Evolutionary conservation across 441 rosid species (phyloP), one percentile per base, ranked within the genome.

Genomic region (Gossypium aridum): DNA sequence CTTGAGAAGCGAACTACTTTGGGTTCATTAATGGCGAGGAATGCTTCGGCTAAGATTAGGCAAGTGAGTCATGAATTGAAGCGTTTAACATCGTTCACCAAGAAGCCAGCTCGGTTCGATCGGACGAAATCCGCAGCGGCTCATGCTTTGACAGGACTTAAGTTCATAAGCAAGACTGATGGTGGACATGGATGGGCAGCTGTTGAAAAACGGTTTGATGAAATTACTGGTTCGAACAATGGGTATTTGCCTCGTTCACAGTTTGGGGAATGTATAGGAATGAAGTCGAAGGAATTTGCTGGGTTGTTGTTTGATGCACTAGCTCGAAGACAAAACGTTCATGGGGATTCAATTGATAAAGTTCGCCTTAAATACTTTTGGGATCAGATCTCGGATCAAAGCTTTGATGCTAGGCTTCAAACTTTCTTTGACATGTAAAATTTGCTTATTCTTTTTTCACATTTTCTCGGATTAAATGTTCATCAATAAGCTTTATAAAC

Each of bases 401-500:
- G 88, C 79, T 87, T 85, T 22, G 91, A 84, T 75, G 81, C 88
- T 1, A 87, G 89, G 82, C 89, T 89, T 14, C 81, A 73, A 67
- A 82, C 81, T 81, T 87, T 89, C 84, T 89, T 89, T 13, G 89
- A 78, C 76, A 84, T 89, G 92, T 87, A 85, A 73, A 71, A 34
- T 34, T 34, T 34, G 43, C 43, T 34, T 34, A 34, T 34, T 34
- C 43, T 34, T 34, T 34, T 34, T 7, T 34, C 43, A 34, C 14
- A 2, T 43, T 62, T 65, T 43, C 28, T n/a, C 0, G 17, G 53
- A 63, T 31, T 3, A 16, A 63, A 7, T 63, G 5, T n/a, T n/a
- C 26, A 59, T 25, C 64, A 60, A 60, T 25, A 23, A 13, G 64
- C 64, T 23, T 3, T 23, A 13, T 26, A 25, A 14, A 25, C 34